These are phyloP conservation scores for Cladophialophora chaetospira DNA, from an alignment of 2,329 filamentous ascomycete species.

Conservation along the genomic window DNA sequence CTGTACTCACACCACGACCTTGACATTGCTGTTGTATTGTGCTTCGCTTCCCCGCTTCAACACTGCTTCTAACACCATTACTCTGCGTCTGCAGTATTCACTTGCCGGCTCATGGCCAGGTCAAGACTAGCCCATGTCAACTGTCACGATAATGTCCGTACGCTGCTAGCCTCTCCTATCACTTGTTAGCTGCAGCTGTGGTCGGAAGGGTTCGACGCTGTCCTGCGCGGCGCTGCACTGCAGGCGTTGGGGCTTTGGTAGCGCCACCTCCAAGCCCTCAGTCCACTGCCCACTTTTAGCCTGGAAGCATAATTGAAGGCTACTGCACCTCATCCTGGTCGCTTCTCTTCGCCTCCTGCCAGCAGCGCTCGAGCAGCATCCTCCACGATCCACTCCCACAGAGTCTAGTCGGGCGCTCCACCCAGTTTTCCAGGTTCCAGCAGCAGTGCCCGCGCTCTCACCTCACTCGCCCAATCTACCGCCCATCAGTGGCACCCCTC, in stretches of 20 bases:
- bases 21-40: not conserved
- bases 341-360: constrained; percentile 21
- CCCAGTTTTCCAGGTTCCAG: constrained; percentile 10
- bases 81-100: not conserved
- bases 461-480: constrained; percentile 13
- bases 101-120: not conserved
- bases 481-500: constrained; percentile 11
- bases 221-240: constrained; percentile 5
- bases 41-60: not conserved
- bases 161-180: constrained; percentile 22
- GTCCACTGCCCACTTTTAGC: constrained; percentile 25
- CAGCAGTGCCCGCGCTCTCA: constrained; percentile 2
- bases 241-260: constrained; percentile 15
- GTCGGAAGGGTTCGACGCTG: constrained; percentile 13
- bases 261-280: constrained; percentile 23
- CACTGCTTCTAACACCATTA: not conserved
- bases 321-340: constrained; percentile 23
- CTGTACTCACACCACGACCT: not conserved
- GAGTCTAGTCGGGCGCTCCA: constrained; percentile 5
- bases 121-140: not conserved
- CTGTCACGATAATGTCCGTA: constrained; percentile 7
- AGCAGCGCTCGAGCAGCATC: constrained; percentile 26
- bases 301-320: constrained; percentile 12
- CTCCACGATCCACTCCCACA: constrained; percentile 21
- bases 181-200: constrained; percentile 27